Evolutionary conservation across 179 eudicot genomes (phyloP), one percentile per base, ranked within the genome.

Genomic region (Amaranthus tricolor): DNA sequence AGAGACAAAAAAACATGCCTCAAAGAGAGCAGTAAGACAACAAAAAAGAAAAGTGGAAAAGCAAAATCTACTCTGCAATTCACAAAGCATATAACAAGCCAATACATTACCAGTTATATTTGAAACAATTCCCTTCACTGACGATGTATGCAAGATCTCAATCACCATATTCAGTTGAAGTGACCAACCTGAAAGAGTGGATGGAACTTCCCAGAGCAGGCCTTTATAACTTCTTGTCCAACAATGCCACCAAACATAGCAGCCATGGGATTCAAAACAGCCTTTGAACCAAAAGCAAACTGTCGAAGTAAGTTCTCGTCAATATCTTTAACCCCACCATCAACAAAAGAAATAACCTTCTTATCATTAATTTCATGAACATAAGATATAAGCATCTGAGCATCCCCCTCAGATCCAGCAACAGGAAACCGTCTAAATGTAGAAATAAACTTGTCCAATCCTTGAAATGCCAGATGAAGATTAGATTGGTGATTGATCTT

Each of bases 201-300:
- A 74, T 95, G 97, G 79, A 95, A 95, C 84, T 95, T 95, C 43
- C 99, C 97, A 75, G 99, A 90, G 88, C 99, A 95, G 1, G 99
- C 99, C 84, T 95, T 95, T 70, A 95, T 66, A 70, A 91, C 96
- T 83, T 95, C 99, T 79, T 95, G 99, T 43, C 97, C 99, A 73
- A 95, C 98, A 79, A 95, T 87, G 71, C 99, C 99, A 72, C 99
- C 99, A 82, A 95, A 95, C 95, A 95, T 93, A 40, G 99, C 98
- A 86, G 99, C 97, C 97, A 95, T 90, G 74, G 98, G 99, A 85
- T 91, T 95, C 71, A 95, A 86, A 47, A 93, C 98, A 43, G 98
- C 98, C 50, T 86, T 88, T 56, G 98, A 85, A 74, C 99, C 98
- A 78, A 81, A 90, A 21, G 99, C 90, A 78, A 95, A 95, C 72